phyloP scores from a whole-genome alignment of 345 rosid genomes.

The Nephelium lappaceum region DNA sequence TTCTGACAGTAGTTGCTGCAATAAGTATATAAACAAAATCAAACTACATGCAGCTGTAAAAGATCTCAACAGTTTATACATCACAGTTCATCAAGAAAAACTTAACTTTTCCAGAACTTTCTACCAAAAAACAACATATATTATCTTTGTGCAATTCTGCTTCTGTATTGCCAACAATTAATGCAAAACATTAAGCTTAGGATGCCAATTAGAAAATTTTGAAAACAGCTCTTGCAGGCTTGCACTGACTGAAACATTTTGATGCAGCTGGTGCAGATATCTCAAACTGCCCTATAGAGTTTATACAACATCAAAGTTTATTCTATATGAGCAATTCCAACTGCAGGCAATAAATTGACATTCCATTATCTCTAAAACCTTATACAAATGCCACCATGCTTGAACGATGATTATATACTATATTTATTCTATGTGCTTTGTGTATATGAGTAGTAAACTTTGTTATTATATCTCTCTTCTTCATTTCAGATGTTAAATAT shows the following conservation, averaged over 20 bases:
- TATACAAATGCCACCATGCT: not conserved
- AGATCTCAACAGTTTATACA: constrained; percentile 6
- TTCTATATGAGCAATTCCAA: not conserved
- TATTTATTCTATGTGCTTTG: not conserved
- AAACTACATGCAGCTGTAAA: not conserved
- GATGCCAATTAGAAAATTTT: not conserved
- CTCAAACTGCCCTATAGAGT: not conserved
- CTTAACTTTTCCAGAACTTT: not conserved
- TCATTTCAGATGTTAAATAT: not conserved
- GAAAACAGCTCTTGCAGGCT: not conserved
- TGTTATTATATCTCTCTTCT: not conserved
- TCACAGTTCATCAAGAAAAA: constrained; percentile 6
- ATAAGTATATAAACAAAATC: constrained; percentile 16
- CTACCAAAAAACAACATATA: not conserved
- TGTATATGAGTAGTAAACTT: constrained; percentile 1
- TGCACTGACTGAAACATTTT: not conserved
- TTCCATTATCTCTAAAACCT: not conserved
- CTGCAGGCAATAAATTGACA: not conserved
- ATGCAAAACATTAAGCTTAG: not conserved
- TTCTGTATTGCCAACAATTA: not conserved
- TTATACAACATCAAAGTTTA: not conserved
- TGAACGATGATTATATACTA: not conserved
- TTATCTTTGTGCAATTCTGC: not conserved
- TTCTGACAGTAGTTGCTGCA: constrained; percentile 84
- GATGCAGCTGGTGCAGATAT: not conserved